Conservation (phyloP, 331 rosid species). For the Malus hybrid region DNA sequence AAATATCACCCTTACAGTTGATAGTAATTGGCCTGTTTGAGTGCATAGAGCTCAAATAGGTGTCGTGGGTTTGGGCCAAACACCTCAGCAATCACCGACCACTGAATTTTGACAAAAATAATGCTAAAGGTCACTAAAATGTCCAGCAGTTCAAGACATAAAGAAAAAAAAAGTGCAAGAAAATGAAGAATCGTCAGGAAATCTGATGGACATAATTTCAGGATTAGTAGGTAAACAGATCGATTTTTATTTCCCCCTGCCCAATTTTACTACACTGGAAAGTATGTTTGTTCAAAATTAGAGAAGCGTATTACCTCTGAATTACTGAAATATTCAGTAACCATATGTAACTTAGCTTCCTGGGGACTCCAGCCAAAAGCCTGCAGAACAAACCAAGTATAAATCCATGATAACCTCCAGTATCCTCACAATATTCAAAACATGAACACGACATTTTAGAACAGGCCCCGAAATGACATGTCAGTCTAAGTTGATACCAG, state of each 20-base stretch:
- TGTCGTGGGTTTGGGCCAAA: conserved; percentile 89
- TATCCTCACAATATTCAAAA: background rate
- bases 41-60: conserved; percentile 83
- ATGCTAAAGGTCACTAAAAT: background rate
- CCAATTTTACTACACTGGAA: background rate
- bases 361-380: conserved; percentile 82
- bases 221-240: background rate
- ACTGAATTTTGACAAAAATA: conserved; percentile 42
- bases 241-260: background rate
- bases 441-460: background rate
- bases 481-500: background rate
- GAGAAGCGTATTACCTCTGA: conserved; percentile 55
- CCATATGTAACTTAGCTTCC: conserved; percentile 85
- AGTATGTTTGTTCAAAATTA: background rate
- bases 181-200: background rate
- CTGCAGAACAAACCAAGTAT: conserved; percentile 36
- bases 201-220: background rate
- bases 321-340: conserved; percentile 74
- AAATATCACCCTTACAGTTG: conserved; percentile 55
- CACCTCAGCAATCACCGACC: conserved; percentile 74
- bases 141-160: background rate
- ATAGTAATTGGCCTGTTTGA: conserved; percentile 61
- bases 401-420: conserved; percentile 17
- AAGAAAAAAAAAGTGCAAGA: background rate
- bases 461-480: background rate